Base-by-base conservation (phyloP, 2,329 filamentous ascomycete genomes). In the Epichloe uncinata region DNA sequence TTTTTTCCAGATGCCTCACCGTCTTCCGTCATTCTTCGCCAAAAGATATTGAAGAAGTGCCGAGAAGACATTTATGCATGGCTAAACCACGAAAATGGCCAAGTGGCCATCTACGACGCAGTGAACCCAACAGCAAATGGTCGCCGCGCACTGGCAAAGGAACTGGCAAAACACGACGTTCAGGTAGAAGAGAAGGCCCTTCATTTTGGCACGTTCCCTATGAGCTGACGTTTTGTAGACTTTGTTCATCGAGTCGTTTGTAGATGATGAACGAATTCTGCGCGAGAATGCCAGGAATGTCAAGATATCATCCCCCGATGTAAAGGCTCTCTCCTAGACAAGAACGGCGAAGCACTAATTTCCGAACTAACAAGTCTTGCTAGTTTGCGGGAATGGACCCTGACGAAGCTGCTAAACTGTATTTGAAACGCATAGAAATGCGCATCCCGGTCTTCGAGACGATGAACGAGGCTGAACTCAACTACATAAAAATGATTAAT, bases 401-500 rank as follows among this genome's bases (percentile, higher is more conserved):
- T 12, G 85, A 95, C 55, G 90, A 95, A 62, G 93, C 93, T 3
- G 90, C 95, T 33, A 84, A 87, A 61, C 81, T 96, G 59, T 98
- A 98, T 61, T 78, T 98, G 38, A 79, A 82, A 54, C 83, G 93
- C 47, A 97, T 98, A 62, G 83, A 88, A 55, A 84, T 87, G 58
- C 87, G 93, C 58, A 98, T 98, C 52, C 93, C 93, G 18, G 84
- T 91, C 52, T 98, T 95, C 59, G 90, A 98, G 69, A 95, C 88
- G 1, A 97, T 98, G 89, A 79, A 90, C 60, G 93, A 98, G 66
- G 76, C 78, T 33, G 90, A 97, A 57, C 76, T 98, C 55, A 95
- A 97, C 65, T 98, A 91, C 69, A 91, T 98, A 70, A 96, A 95
- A 72, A 96, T 98, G 91, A 95, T 97, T 64, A 98, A 98, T 58